These are phyloP conservation scores for Backusella mclennaniae DNA, from an alignment of 192 early-diverging fungal genomes.

Conservation along the genomic window DNA sequence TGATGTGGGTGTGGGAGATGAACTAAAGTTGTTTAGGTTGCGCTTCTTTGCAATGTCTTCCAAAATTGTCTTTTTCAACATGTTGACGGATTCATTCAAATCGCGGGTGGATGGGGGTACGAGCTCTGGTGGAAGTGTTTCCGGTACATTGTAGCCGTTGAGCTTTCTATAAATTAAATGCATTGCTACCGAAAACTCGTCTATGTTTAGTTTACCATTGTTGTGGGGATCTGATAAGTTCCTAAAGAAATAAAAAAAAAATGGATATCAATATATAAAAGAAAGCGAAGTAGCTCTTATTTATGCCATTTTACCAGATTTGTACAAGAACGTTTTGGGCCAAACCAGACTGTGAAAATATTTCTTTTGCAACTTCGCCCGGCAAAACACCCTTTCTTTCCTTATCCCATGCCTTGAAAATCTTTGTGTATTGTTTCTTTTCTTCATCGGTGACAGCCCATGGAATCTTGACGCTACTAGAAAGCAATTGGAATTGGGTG, in stretches of 20 bases:
- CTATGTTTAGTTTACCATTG: constrained; percentile 85
- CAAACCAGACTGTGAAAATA: constrained; percentile 73
- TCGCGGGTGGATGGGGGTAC: constrained; percentile 85
- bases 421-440: constrained; percentile 56
- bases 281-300: background rate
- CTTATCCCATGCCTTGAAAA: constrained; percentile 77
- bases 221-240: constrained; percentile 75
- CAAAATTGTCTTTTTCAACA: constrained; percentile 65
- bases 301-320: constrained; percentile 58
- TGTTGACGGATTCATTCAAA: constrained; percentile 63
- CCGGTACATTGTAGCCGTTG: constrained; percentile 79
- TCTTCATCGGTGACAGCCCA: constrained; percentile 60
- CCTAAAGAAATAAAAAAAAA: constrained; percentile 41
- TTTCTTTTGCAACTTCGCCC: constrained; percentile 69
- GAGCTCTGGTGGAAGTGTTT: constrained; percentile 76
- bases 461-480: constrained; percentile 39
- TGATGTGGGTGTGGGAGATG: constrained; percentile 1
- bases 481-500: constrained; percentile 15
- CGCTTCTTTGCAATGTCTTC: constrained; percentile 52
- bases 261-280: background rate
- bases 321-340: constrained; percentile 67
- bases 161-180: constrained; percentile 90
- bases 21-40: constrained; percentile 21
- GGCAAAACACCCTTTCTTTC: constrained; percentile 63
- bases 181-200: constrained; percentile 98